Base-by-base conservation (phyloP, 768 basidiomycete genomes). In the Pleurotus pulmonarius region DNA sequence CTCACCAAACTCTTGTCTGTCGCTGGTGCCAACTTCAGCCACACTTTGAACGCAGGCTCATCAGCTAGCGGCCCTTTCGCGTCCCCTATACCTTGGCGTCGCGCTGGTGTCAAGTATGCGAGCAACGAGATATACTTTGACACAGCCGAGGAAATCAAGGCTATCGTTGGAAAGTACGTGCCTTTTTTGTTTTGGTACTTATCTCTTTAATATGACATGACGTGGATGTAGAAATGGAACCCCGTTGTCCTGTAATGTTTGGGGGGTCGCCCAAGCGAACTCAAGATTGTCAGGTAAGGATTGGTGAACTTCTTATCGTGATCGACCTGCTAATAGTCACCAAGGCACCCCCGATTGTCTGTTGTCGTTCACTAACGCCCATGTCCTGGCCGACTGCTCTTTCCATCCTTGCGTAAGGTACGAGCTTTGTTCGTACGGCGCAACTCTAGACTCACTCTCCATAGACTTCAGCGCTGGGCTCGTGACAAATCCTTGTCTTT, bases 121-220 rank as follows among this genome's bases (percentile, higher is more conserved):
- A 87, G 82, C 69, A 96, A 97, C 65, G 95, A 98, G 69, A 87
- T 97, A 15, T 91, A 92, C 67, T 94, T 98, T 67, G 95, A 98
- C 65, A 77, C 97, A 58, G 77, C 82, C 0, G 96, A 98, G 69
- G 83, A 88, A 49, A 74, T 97, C 47, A 83, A 82, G 60, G 91
- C 87, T 0, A 79, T 90, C 34, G 82, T 94, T 22, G 88, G 88
- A 70, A 86, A 83, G 91, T 93, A 63, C 59, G 82, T 55, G 37
- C 43, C 25, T 24, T 26, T 59, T 25, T 18, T 4, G 6, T 40
- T n/a, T 5, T 39, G 41, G 18, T 13, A 13, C 15, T 3, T 7
- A 43, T 26, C 20, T 26, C 18, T 18, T 11, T 11, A 12, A 12
- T 12, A 44, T 56, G 29, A 29, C 26, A 26, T 22, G 25, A 37